Evolutionary conservation across 768 basidiomycete genomes (phyloP), one percentile per base, ranked within the genome.

Genomic region (Multifurca ochricompacta): DNA sequence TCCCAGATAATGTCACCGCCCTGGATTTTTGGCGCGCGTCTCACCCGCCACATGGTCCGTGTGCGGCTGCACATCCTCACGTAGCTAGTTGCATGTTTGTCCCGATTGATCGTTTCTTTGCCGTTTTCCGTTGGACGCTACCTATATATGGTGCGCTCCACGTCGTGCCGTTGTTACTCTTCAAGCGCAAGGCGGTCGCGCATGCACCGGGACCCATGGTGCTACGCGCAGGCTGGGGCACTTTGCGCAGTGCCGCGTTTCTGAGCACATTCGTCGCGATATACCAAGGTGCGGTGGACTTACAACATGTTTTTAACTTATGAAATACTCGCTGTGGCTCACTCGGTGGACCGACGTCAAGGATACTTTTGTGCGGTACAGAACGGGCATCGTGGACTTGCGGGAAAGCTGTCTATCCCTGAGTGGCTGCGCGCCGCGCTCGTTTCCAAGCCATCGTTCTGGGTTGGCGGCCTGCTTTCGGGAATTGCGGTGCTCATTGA

Each of bases 141-240:
- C 86, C 82, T 2, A 81, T 85, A 40, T 98, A 98, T 62, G 85
- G 89, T 14, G 92, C 91, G 0, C 69, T 98, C 34, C 95, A 97
- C 66, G 77, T 95, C 56, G 80, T 96, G 34, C 94, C 95, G 1
- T 77, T 85, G 50, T 71, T 97, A 11, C 72, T 96, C 3, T 91
- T 98, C 69, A 88, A 90, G 62, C 74, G 85, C 37, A 75, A 77
- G 27, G 69, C 73, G 0, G 86, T 95, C 66, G 63, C 77, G 43
- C 73, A 76, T 41, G 78, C 83, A 63, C 93, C 93, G 0, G 67
- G 74, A 23, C 72, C 71, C 36, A 83, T 93, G 71, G 67, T 92
- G 1, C 64, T 81, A 7, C 79, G 75, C 50, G 83, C 87, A 0
- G 70, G 77, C 0, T 68, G 79, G 65, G 92, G 91, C 10, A 91